These are phyloP conservation scores for Annulohypoxylon bovei DNA, from an alignment of 495 filamentous ascomycete species.

Conservation along the genomic window DNA sequence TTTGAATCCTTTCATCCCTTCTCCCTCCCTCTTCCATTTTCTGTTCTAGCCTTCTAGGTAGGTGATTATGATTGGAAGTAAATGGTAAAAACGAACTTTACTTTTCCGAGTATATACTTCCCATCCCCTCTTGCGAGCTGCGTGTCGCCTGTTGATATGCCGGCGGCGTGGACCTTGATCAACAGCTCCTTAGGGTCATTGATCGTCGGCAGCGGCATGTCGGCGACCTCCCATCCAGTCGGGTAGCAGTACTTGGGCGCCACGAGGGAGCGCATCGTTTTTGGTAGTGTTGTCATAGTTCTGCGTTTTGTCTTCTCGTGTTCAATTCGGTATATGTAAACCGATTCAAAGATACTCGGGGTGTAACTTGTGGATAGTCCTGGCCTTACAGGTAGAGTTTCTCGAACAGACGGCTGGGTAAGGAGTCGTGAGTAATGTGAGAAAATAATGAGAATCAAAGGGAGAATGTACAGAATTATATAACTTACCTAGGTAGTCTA, in stretches of 20 bases:
- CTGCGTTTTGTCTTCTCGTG: neutral
- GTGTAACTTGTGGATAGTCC: too few species aligned
- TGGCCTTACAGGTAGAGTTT: neutral
- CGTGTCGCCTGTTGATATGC: slow-evolving; percentile 61
- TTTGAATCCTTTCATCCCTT: too few species aligned
- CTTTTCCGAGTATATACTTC: slow-evolving; percentile 28
- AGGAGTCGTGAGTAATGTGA: neutral
- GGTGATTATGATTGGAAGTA: neutral
- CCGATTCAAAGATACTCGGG: too few species aligned
- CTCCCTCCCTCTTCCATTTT: too few species aligned
- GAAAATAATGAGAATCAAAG: neutral
- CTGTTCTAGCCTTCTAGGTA: neutral
- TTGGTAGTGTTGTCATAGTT: slow-evolving; percentile 29
- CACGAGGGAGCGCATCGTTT: slow-evolving; percentile 61
- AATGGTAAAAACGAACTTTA: slow-evolving; percentile 19
- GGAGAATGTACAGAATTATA: neutral
- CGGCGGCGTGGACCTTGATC: slow-evolving; percentile 61
- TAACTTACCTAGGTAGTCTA: neutral
- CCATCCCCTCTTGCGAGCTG: slow-evolving; percentile 52
- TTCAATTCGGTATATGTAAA: neutral
- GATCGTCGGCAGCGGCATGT: slow-evolving; percentile 57
- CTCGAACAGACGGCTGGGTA: neutral
- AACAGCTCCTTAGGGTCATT: slow-evolving; percentile 56
- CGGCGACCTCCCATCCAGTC: slow-evolving; percentile 52
- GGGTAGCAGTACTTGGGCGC: slow-evolving; percentile 56